Evolutionary conservation across 805 yeast species (phyloP), one percentile per base, ranked within the genome.

Genomic region (Pichia exigua): DNA sequence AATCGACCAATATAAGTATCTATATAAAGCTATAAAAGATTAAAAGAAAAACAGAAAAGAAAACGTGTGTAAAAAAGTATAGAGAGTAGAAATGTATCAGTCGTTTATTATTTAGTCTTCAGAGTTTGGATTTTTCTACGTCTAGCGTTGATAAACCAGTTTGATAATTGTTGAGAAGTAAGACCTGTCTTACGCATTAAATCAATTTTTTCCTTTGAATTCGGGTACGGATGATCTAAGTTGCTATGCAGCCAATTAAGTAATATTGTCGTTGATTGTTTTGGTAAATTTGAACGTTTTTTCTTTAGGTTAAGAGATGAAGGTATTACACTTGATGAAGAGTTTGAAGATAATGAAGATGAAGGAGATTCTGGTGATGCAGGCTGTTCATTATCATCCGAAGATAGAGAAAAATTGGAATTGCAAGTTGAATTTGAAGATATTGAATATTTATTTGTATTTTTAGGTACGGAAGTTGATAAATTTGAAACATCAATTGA

Each of bases 81-180:
- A 27, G 12, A 27, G 30, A 7, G 13, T 7, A 28, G 12, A 13
- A 13, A 30, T 30, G 12, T 30, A 30, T 24, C n/a, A n/a, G n/a
- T n/a, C n/a, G n/a, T n/a, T n/a, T n/a, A 30, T 45, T 60, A 59
- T 52, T 64, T 65, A 43, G 62, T 77, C 58, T 76, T 73, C 54
- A 79, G 66, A 44, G 65, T 60, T 62, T 75, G 78, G 48, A 81
- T 77, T 63, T 79, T 79, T 57, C 84, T 68, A 60, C 84, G 68
- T 64, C 84, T 71, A 18, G 84, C 84, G 61, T 79, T 79, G 60
- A 79, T 79, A 57, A 79, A 79, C 84, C 84, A 79, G 59, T 79
- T 79, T 54, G 79, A 73, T 53, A 79, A 69, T 58, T 79, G 84
- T 60, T 79, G 84, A 60, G 75, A 76, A 54, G 76, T 75, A 62